Evolutionary conservation across 768 basidiomycete species (phyloP).

Genomic region (Xerocomellus chrysenteron): DNA sequence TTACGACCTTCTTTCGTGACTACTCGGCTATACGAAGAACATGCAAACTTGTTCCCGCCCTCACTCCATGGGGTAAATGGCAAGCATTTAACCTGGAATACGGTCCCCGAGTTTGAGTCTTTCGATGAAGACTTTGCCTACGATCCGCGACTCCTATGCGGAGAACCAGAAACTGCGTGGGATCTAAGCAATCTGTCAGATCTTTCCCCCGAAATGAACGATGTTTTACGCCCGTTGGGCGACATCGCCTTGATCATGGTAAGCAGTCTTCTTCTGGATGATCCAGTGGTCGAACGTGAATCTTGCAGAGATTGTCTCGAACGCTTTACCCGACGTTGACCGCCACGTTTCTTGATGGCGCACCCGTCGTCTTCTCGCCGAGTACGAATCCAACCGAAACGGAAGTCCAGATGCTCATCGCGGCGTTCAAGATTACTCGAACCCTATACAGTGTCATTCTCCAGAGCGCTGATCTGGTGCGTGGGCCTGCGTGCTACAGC

Average conservation of each 20-base stretch:
- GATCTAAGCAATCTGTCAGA: slow-evolving; percentile 35
- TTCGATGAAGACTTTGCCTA: slow-evolving; percentile 33
- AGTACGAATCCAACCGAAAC: slow-evolving; percentile 55
- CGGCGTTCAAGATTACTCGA: slow-evolving; percentile 55
- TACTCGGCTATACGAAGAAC: slow-evolving; percentile 49
- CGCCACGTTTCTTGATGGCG: slow-evolving; percentile 84
- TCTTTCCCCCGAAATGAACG: slow-evolving; percentile 15
- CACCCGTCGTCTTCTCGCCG: slow-evolving; percentile 78
- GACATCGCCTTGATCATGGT: slow-evolving; percentile 29
- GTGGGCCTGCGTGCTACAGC: slow-evolving; percentile 2
- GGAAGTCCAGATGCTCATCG: slow-evolving; percentile 59
- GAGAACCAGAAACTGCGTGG: slow-evolving; percentile 27
- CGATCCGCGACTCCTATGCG: slow-evolving; percentile 17
- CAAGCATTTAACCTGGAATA: slow-evolving; percentile 27
- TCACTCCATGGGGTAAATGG: slow-evolving; percentile 3
- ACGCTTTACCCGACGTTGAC: slow-evolving; percentile 78
- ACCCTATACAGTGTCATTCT: slow-evolving; percentile 60
- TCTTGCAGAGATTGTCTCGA: slow-evolving; percentile 60
- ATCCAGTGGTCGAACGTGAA: slow-evolving; percentile 13
- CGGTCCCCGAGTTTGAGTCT: slow-evolving; percentile 23
- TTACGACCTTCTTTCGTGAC: slow-evolving; percentile 58
- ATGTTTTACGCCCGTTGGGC: slow-evolving; percentile 12
- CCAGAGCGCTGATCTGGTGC: slow-evolving; percentile 41
- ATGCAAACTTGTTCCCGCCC: slow-evolving; percentile 47
- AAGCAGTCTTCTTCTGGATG: slow-evolving; percentile 17